Evolutionary conservation across 768 basidiomycete genomes (phyloP).

Genomic region (Imleria badia): DNA sequence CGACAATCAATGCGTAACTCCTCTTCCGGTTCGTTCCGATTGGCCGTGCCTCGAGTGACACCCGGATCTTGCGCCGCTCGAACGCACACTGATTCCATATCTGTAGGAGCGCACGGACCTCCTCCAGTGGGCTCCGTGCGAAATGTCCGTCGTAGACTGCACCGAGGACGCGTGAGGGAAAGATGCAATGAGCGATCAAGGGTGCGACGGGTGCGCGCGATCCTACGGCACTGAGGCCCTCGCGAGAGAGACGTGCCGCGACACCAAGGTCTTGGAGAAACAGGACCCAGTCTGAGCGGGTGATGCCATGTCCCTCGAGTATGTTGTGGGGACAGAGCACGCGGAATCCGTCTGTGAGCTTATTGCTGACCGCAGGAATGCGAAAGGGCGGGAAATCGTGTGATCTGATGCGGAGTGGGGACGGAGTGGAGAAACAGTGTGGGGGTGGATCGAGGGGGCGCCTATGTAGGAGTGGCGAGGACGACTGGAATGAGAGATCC

Average conservation of each 20-base stretch:
- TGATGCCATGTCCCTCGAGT: constrained; percentile 31
- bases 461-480: not conserved
- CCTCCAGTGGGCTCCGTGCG: constrained; percentile 12
- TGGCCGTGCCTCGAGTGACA: constrained; percentile 12
- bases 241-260: constrained; percentile 26
- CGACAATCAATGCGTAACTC: constrained; percentile 21
- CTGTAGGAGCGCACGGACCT: constrained; percentile 26
- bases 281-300: constrained; percentile 27
- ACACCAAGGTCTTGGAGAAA: constrained; percentile 30
- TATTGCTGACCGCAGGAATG: constrained; percentile 22
- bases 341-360: constrained; percentile 26
- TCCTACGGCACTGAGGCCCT: constrained; percentile 23
- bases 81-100: constrained; percentile 35
- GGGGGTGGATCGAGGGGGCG: constrained; percentile 33
- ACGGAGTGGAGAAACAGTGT: constrained; percentile 27
- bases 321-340: constrained; percentile 24
- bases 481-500: constrained; percentile 8
- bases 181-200: constrained; percentile 14
- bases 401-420: constrained; percentile 29
- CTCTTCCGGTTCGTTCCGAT: constrained; percentile 2
- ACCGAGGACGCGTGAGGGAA: constrained; percentile 13
- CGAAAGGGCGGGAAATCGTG: constrained; percentile 27
- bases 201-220: constrained; percentile 21
- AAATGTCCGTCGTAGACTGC: constrained; percentile 23
- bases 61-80: constrained; percentile 31